Percentiles rank a stretch among this genome's conserved stretches.
Conservation (phyloP, 1,139 yeast genomes). For the Blastobotrys indianensis region DNA sequence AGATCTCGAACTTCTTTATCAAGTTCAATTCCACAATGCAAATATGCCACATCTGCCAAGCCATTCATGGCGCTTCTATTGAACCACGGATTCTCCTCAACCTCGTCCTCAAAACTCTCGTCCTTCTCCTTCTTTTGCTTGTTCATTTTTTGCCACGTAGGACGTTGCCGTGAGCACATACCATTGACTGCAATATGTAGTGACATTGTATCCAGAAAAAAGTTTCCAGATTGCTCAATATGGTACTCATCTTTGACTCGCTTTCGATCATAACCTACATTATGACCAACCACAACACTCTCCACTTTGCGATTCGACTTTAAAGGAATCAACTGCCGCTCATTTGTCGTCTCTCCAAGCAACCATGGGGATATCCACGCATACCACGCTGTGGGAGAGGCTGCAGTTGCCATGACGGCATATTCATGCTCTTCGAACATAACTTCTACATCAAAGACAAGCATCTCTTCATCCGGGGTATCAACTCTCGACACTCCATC, state of each 20-base stretch:
- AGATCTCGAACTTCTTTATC: slow-evolving; percentile 62
- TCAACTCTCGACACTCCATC: slow-evolving; percentile 44
- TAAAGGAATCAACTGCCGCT: slow-evolving; percentile 71
- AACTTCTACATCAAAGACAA: slow-evolving; percentile 89
- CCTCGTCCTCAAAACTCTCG: slow-evolving; percentile 19
- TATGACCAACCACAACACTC: slow-evolving; percentile 71
- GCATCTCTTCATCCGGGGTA: slow-evolving; percentile 60
- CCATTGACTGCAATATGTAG: slow-evolving; percentile 89
- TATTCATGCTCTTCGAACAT: slow-evolving; percentile 68
- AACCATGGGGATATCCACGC: slow-evolving; percentile 90
- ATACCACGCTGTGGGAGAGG: slow-evolving; percentile 78
- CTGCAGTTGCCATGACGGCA: slow-evolving; percentile 80
- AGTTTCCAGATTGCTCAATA: slow-evolving; percentile 59
- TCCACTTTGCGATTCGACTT: slow-evolving; percentile 29
- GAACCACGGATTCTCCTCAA: slow-evolving; percentile 27
- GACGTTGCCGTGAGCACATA: slow-evolving; percentile 86
- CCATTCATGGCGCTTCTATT: slow-evolving; percentile 69
- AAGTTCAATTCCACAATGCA: slow-evolving; percentile 69
- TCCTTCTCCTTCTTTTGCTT: slow-evolving; percentile 23
- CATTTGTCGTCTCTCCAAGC: slow-evolving; percentile 45
- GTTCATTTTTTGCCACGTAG: slow-evolving; percentile 58
- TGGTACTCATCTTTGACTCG: slow-evolving; percentile 79
- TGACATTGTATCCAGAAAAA: slow-evolving; percentile 87
- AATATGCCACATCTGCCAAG: slow-evolving; percentile 69
- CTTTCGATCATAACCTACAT: slow-evolving; percentile 87